Conservation (phyloP, 2,329 filamentous ascomycete genomes). For the Aspergillus fructus region DNA sequence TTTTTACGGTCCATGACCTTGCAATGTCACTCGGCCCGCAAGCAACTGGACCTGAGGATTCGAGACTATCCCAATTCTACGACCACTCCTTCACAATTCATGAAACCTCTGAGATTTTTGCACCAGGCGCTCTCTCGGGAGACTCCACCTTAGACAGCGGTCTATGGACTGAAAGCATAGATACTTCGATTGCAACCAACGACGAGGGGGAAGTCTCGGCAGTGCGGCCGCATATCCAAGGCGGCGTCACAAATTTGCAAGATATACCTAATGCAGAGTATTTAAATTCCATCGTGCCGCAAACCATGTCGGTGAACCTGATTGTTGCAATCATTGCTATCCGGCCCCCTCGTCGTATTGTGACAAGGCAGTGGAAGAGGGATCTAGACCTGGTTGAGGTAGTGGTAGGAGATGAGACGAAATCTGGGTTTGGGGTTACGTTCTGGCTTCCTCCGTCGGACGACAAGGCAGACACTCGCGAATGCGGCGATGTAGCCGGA, state of each 20-base stretch:
- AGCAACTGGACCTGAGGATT: constrained; percentile 24
- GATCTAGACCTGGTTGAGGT: constrained; percentile 70
- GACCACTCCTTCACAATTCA: constrained; percentile 74
- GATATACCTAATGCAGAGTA: constrained; percentile 68
- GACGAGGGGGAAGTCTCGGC: constrained; percentile 14
- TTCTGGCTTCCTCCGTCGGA: constrained; percentile 68
- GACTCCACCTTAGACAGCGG: constrained; percentile 28
- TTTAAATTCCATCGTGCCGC: constrained; percentile 67
- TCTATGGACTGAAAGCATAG: constrained; percentile 19
- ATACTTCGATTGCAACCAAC: constrained; percentile 17
- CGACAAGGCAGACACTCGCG: constrained; percentile 1
- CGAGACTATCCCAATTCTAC: constrained; percentile 65
- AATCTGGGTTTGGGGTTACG: constrained; percentile 74
- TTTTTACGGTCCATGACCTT: constrained; percentile 33
- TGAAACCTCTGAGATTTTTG: constrained; percentile 48
- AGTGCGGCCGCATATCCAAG: constrained; percentile 34
- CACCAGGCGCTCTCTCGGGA: constrained; percentile 20
- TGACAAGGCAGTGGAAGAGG: constrained; percentile 55
- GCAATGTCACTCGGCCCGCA: constrained; percentile 13
- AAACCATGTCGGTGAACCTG: constrained; percentile 78
- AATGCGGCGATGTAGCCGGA: constrained; percentile 12
- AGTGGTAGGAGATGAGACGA: constrained; percentile 81
- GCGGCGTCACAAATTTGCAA: constrained; percentile 61
- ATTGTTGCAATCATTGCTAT: constrained; percentile 78
- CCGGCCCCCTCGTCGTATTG: constrained; percentile 65